Evolutionary conservation across 768 basidiomycete species (phyloP).

Genomic region (Psilocybe cyanescens): DNA sequence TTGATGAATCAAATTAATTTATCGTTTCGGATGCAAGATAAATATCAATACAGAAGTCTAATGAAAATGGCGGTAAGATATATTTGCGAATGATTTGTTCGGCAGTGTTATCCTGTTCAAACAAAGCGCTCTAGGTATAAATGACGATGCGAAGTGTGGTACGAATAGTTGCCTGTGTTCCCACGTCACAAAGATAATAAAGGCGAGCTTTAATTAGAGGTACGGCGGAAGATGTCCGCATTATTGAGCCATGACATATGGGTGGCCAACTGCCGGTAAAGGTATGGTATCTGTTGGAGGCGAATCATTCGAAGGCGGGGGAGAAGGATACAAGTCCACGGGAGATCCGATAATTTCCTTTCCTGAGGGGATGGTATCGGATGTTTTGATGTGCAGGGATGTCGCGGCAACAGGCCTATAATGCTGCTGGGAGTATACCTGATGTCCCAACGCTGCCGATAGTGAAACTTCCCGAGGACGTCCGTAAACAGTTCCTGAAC

Average conservation of each 20-base stretch:
- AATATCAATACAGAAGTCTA: constrained; percentile 15
- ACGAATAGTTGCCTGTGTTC: too few relatives aligned
- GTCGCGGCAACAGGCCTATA: constrained; percentile 20
- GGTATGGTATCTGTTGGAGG: constrained; percentile 33
- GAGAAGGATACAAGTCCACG: constrained; percentile 52
- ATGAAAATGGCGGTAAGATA: constrained; percentile 16
- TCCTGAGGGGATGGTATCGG: constrained; percentile 20
- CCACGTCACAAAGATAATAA: too few relatives aligned
- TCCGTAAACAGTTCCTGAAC: constrained; percentile 37
- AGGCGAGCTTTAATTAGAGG: not conserved
- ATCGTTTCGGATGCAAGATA: constrained; percentile 6
- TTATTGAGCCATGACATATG: constrained; percentile 9
- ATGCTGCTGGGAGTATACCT: constrained; percentile 21
- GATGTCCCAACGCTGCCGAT: constrained; percentile 15
- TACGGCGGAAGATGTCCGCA: not conserved
- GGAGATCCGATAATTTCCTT: constrained; percentile 30
- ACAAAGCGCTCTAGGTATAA: not conserved
- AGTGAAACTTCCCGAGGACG: constrained; percentile 39
- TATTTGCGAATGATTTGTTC: not conserved
- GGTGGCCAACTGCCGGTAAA: constrained; percentile 17
- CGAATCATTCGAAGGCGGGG: constrained; percentile 43
- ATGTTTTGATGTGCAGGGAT: constrained; percentile 28
- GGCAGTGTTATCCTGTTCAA: not conserved
- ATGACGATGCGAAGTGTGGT: not conserved
- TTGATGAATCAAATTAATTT: not conserved